phyloP scores from a whole-genome alignment of 306 rosid genomes.

The Quercus robur region DNA sequence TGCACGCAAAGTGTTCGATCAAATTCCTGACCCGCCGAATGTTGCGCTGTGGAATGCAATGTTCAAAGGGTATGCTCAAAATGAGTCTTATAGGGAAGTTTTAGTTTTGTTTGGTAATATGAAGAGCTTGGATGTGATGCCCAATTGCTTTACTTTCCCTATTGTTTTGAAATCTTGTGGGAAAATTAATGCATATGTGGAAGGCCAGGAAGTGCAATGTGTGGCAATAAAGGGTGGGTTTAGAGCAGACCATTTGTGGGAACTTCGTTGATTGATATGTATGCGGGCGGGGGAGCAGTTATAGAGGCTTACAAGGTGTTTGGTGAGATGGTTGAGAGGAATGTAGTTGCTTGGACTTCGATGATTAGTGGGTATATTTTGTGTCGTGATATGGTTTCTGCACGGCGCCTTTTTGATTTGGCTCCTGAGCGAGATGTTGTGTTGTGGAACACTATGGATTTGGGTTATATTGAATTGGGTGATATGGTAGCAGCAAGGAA shows the following conservation, averaged over 20 bases:
- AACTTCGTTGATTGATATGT: slow-evolving; percentile 62
- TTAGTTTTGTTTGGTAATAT: too few relatives aligned
- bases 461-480: too few relatives aligned
- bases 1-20: too few relatives aligned
- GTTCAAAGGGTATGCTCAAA: too few relatives aligned
- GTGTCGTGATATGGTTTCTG: slow-evolving; percentile 50
- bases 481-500: too few relatives aligned
- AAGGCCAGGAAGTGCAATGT: slow-evolving; percentile 68
- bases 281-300: slow-evolving; percentile 35
- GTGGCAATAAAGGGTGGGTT: slow-evolving; percentile 45
- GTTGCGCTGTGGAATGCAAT: too few relatives aligned
- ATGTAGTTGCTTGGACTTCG: slow-evolving; percentile 76
- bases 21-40: too few relatives aligned
- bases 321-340: slow-evolving; percentile 57
- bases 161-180: slow-evolving; percentile 61
- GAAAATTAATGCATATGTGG: slow-evolving; percentile 33
- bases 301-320: slow-evolving; percentile 63
- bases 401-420: slow-evolving; percentile 50
- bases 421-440: slow-evolving; percentile 61
- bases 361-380: slow-evolving; percentile 50
- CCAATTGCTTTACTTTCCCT: slow-evolving; percentile 65
- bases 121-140: not conserved
- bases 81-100: too few relatives aligned
- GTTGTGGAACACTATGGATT: too few relatives aligned
- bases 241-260: slow-evolving; percentile 50